phyloP scores from a whole-genome alignment of 768 basidiomycete species.

The Podaxis sp. region DNA sequence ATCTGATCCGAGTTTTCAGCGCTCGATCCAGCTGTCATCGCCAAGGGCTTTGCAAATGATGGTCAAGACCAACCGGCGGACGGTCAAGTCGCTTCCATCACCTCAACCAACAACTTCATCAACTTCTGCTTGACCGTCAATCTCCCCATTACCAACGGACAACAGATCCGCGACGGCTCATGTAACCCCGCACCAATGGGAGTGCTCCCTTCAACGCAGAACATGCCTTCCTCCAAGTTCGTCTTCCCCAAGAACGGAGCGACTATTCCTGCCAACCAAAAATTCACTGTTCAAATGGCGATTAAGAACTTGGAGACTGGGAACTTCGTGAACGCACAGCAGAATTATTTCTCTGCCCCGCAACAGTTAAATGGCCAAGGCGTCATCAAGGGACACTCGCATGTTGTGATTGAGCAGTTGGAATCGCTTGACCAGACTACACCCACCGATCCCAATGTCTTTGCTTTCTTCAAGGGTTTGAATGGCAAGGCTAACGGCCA shows the following conservation, averaged over 20 bases:
- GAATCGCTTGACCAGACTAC: conserved; percentile 44
- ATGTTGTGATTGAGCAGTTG: conserved; percentile 57
- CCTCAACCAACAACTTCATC: conserved; percentile 67
- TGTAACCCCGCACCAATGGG: conserved; percentile 66
- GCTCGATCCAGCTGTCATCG: conserved; percentile 46
- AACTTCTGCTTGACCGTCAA: conserved; percentile 53
- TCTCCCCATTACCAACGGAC: conserved; percentile 56
- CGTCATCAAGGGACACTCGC: conserved; percentile 55
- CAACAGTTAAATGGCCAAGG: conserved; percentile 54
- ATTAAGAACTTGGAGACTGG: conserved; percentile 48
- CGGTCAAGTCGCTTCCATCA: conserved; percentile 52
- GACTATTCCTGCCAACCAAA: conserved; percentile 42
- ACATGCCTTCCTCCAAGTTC: conserved; percentile 54
- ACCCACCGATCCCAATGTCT: conserved; percentile 43
- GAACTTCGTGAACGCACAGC: conserved; percentile 53
- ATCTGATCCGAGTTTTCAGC: conserved; percentile 25
- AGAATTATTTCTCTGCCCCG: conserved; percentile 57
- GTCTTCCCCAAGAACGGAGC: conserved; percentile 43
- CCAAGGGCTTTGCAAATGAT: conserved; percentile 28
- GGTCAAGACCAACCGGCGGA: conserved; percentile 45
- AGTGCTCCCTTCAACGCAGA: conserved; percentile 45
- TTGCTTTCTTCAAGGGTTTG: too few species aligned
- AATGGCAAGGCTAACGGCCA: conserved; percentile 29
- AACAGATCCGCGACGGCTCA: conserved; percentile 50
- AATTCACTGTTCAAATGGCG: conserved; percentile 53